phyloP scores from a whole-genome alignment of 2,329 filamentous ascomycete species.

The Thielaviopsis ethacetica region DNA sequence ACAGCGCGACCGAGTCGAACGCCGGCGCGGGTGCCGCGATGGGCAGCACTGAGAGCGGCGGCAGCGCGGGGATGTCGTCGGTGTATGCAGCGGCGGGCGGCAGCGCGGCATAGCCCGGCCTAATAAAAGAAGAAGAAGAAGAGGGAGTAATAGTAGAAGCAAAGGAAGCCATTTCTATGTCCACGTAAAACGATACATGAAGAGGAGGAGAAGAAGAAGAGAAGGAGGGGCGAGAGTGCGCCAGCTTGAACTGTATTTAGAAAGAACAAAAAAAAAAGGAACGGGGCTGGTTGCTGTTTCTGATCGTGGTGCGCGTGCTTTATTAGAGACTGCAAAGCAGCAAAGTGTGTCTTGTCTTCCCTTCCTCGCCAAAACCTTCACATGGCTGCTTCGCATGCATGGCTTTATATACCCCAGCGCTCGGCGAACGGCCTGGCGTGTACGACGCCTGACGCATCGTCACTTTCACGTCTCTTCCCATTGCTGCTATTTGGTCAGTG shows the following conservation, averaged over 20 bases:
- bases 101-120: not conserved
- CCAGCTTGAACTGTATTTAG: not conserved
- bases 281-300: not conserved
- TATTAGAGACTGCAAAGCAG: not conserved
- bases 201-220: not conserved
- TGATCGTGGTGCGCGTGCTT: not conserved
- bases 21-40: too few relatives aligned
- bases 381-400: too few relatives aligned
- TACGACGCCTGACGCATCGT: too few relatives aligned
- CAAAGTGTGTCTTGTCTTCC: not conserved
- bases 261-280: too few relatives aligned
- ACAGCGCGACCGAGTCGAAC: not conserved
- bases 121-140: not conserved
- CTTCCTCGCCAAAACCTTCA: too few relatives aligned
- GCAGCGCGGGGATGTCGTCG: not conserved
- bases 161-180: not conserved
- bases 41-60: not conserved
- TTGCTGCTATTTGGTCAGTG: too few relatives aligned
- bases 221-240: not conserved
- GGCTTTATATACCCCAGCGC: too few relatives aligned
- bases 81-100: not conserved
- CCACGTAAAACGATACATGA: not conserved
- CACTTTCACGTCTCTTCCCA: too few relatives aligned
- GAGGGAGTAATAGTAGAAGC: not conserved
- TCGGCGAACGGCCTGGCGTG: too few relatives aligned